phyloP scores from a whole-genome alignment of 805 yeast species.

The Candida corydali region DNA sequence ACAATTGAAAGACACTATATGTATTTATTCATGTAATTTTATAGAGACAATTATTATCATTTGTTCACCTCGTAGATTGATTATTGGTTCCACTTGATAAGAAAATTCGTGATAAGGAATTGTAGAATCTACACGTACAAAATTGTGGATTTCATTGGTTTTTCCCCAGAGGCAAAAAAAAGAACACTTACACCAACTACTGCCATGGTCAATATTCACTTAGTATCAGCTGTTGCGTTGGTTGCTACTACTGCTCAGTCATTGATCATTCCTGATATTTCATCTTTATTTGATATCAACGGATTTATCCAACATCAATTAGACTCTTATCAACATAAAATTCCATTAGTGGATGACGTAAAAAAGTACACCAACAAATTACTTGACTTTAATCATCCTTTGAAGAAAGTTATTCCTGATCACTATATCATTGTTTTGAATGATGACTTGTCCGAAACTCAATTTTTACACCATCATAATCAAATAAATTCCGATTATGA shows the following conservation, averaged over 20 bases:
- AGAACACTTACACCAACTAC: background rate
- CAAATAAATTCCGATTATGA: slow-evolving; percentile 46
- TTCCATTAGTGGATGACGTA: slow-evolving; percentile 1
- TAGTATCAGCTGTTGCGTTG: slow-evolving; percentile 1
- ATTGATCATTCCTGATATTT: slow-evolving; percentile 4
- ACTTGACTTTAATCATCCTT: slow-evolving; percentile 5
- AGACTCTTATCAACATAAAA: background rate
- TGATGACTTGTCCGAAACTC: slow-evolving; percentile 49
- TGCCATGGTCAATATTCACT: slow-evolving; percentile 1
- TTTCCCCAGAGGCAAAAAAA: background rate
- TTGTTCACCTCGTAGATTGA: no score
- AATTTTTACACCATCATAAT: slow-evolving; percentile 56
- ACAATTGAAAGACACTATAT: background rate
- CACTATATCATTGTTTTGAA: slow-evolving; percentile 84
- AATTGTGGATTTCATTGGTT: no score
- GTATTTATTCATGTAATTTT: no score
- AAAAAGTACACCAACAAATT: slow-evolving; percentile 1
- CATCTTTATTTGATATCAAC: slow-evolving; percentile 1
- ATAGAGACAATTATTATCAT: no score
- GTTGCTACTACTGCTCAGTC: slow-evolving; percentile 1
- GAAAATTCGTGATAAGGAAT: no score
- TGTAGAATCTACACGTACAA: background rate
- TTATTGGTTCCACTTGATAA: no score
- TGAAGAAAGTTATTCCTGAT: slow-evolving; percentile 45
- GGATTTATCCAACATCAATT: slow-evolving; percentile 1